A percentile compares a stretch with the other conserved stretches of the same genome.
These are phyloP conservation scores for Gastrolobium bilobum DNA, from an alignment of 306 rosid genomes.

Conservation along the genomic window DNA sequence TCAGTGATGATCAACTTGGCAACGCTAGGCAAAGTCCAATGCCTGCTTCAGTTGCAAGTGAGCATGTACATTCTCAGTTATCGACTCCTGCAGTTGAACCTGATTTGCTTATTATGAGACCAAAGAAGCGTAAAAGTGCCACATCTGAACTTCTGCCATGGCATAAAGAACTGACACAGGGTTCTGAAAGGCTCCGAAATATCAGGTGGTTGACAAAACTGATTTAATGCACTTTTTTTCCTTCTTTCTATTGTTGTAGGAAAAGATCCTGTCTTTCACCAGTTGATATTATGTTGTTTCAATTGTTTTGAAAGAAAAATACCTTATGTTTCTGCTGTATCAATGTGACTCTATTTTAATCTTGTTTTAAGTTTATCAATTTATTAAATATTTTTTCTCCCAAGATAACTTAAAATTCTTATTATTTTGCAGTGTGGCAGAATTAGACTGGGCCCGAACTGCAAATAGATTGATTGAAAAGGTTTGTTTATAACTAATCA, in stretches of 20 bases:
- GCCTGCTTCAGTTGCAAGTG: conserved; percentile 54
- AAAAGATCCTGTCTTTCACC: conserved; percentile 13
- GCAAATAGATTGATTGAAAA: conserved; percentile 79
- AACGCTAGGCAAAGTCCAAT: conserved; percentile 53
- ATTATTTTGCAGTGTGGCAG: conserved; percentile 71
- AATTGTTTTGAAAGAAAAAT: conserved; percentile 18
- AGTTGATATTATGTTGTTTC: conserved; percentile 18
- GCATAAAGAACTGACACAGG: conserved; percentile 72
- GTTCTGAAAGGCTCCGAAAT: conserved; percentile 67
- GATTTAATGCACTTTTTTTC: conserved; percentile 28
- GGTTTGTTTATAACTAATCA: conserved; percentile 60
- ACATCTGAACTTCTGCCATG: conserved; percentile 81
- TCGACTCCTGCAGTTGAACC: conserved; percentile 57
- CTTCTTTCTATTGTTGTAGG: conserved; percentile 20
- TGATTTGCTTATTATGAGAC: conserved; percentile 57
- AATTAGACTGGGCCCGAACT: conserved; percentile 80
- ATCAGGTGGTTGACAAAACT: conserved; percentile 69
- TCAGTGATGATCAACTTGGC: conserved; percentile 58
- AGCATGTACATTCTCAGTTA: conserved; percentile 57
- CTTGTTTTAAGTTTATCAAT: not conserved
- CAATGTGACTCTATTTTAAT: conserved; percentile 19
- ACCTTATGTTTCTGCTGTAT: not conserved
- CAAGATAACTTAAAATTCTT: conserved; percentile 30
- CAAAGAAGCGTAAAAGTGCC: conserved; percentile 83
- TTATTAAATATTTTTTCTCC: not conserved